Base-by-base conservation (phyloP, 768 basidiomycete species). In the Lentinula guzmanii region DNA sequence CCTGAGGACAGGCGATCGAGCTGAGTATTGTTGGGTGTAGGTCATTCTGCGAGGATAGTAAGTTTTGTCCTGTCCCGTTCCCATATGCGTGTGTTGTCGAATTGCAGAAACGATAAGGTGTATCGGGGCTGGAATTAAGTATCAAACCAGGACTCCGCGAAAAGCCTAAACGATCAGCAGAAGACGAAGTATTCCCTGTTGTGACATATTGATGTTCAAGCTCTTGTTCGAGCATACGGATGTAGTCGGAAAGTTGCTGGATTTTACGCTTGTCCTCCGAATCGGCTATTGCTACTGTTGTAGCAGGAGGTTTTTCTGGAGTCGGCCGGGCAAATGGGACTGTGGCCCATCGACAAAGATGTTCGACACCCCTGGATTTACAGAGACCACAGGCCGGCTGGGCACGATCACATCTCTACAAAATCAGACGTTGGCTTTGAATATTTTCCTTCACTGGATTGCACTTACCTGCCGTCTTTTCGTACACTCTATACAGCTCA, bases 401-500 rank as follows among this genome's bases (percentile, higher is more conserved):
- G 15, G 24, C 33, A 13, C 56, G 56, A 48, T 58, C 82, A 64
- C 82, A 85, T 78, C 82, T 81, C 83, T 84, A 62, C 37, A 33
- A 58, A 31, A 33, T 45, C 15, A 46, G 37, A 24, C n/a, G 45
- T 61, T 42, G 56, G 48, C 8, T 7, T 24, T 13, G 6, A 7
- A 28, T 3, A 7, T 2, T 6, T 50, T 50, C 35, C 11, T 41
- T 10, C 37, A 46, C 35, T 39, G 33, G 42, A 68, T 76, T 63
- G 21, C 7, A 50, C 53, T 10, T 64, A 81, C 82, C 74, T 83
- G 82, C 60, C 82, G 74, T 53, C 82, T 75, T 66, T 81, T 82
- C 1, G 83, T 81, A 65, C 82, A 84, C 66, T 83, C 82, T 6
- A 83, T 78, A 64, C 83, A 84, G 65, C 81, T 82, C 37, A 82